Evolutionary conservation across 768 basidiomycete genomes (phyloP), one percentile per base, ranked within the genome.

Genomic region (Rhodotorula kratochvilovae): DNA sequence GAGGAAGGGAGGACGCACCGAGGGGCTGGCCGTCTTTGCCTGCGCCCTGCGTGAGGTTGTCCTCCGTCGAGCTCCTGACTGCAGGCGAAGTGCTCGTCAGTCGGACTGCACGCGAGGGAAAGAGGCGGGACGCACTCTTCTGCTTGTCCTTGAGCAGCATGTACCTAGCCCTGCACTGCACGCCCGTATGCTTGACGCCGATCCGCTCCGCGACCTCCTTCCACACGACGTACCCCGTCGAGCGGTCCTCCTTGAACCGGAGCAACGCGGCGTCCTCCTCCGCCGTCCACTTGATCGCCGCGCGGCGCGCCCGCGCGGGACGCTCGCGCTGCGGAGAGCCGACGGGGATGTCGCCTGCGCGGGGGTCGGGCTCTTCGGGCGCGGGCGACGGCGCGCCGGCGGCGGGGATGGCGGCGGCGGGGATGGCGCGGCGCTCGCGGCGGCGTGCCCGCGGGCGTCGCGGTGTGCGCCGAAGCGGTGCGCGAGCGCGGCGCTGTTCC

Each of bases 131-230:
- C 39, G 35, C 57, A 58, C 57, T 42, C 36, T 58, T 43, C 39
- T 43, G 36, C 57, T 58, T 58, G 57, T 58, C 57, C 39, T 58
- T 58, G 33, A 58, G n/a, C 12, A 58, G 25, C 21, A 43, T 8
- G 39, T 58, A 58, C 57, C 57, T 3, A 1, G 57, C 57, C 39
- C 57, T 10, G 39, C 57, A 58, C 57, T 58, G 36, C 25, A 42
- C 27, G 12, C 36, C 39, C 36, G 35, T 35, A 12, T 43, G 57
- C 12, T 36, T 17, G 12, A 16, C 23, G 11, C 35, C 57, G 36
- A 43, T 25, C 57, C 35, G 23, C 27, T 8, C 39, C 10, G 57
- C 57, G 10, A 58, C 35, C 57, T 27, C 57, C 10, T 27, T 6
- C 57, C 57, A 58, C 33, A 19, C 5, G 33, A 35, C 12, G 25